Conservation (phyloP, 2,329 filamentous ascomycete genomes). For the Magnaporthiopsis poae region DNA sequence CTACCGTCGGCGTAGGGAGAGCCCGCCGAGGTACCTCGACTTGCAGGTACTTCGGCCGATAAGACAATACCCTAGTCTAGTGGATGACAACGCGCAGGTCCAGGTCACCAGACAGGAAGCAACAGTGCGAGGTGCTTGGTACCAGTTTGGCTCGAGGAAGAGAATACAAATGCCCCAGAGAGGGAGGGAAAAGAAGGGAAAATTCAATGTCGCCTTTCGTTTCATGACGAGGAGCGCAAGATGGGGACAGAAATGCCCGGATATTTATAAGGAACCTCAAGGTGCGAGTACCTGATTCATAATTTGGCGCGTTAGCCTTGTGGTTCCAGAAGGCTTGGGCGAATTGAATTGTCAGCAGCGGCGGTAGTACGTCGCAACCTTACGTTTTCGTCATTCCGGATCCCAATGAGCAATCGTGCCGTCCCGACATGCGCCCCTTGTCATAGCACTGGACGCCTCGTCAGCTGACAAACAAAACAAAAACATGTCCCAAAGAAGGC, state of each 20-base stretch:
- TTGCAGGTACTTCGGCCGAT: too few relatives aligned
- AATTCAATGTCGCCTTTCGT: background rate
- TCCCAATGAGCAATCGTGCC: constrained; percentile 4
- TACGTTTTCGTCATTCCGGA: constrained; percentile 5
- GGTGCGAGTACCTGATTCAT: background rate
- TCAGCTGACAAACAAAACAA: background rate
- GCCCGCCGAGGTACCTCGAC: too few relatives aligned
- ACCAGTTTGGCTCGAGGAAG: too few relatives aligned
- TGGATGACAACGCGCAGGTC: too few relatives aligned
- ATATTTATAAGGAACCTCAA: background rate
- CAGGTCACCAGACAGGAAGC: too few relatives aligned
- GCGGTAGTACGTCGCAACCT: background rate
- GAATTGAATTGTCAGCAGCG: background rate
- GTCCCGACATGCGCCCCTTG: too few relatives aligned
- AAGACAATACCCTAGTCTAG: too few relatives aligned
- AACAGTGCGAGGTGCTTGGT: too few relatives aligned
- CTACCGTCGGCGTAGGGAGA: background rate
- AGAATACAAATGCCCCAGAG: too few relatives aligned
- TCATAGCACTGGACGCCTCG: too few relatives aligned
- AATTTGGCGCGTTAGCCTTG: background rate
- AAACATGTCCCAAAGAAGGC: background rate
- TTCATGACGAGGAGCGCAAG: background rate
- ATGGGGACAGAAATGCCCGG: background rate
- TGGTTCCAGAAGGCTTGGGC: background rate
- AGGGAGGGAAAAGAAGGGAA: background rate